Evolutionary conservation across 495 filamentous ascomycete species (phyloP), one percentile per base, ranked within the genome.

Genomic region (Aspergillus heteromorphus): DNA sequence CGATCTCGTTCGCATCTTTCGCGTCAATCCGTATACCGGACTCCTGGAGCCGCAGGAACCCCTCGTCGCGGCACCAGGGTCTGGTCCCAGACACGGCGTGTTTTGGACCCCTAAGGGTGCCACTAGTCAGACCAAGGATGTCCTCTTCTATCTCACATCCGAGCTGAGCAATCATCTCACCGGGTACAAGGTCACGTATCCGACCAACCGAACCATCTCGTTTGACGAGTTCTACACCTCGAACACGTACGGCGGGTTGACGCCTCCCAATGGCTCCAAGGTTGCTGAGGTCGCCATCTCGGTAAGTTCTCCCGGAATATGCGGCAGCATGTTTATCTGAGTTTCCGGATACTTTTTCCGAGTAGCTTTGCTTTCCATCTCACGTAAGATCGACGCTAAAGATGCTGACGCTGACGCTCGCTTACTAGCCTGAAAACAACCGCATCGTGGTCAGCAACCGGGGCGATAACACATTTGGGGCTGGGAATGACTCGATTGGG

Each of bases 281-380:
- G 81, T 77, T 14, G 82, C 78, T 5, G 87, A 89, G 64, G 79
- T 87, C 21, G 20, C 65, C 4, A 59, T 88, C 36, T 81, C 84
- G 25, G 84, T 85, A 64, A 69, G 79, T 67, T 29, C 40, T 21
- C 30, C 17, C 17, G 0, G 29, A 40, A 25, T 27, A 7, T n/a
- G n/a, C n/a, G n/a, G n/a, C n/a, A n/a, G n/a, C n/a, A n/a, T n/a
- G n/a, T n/a, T n/a, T n/a, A n/a, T n/a, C n/a, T n/a, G n/a, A n/a
- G n/a, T n/a, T n/a, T n/a, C n/a, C n/a, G n/a, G n/a, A n/a, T n/a
- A n/a, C n/a, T n/a, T n/a, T n/a, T n/a, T n/a, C n/a, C n/a, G n/a
- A n/a, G n/a, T n/a, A n/a, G n/a, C n/a, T n/a, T n/a, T n/a, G n/a
- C n/a, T n/a, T n/a, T n/a, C n/a, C n/a, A n/a, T n/a, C n/a, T n/a